Base-by-base conservation (phyloP, 306 rosid genomes). In the Cucumis melo region DNA sequence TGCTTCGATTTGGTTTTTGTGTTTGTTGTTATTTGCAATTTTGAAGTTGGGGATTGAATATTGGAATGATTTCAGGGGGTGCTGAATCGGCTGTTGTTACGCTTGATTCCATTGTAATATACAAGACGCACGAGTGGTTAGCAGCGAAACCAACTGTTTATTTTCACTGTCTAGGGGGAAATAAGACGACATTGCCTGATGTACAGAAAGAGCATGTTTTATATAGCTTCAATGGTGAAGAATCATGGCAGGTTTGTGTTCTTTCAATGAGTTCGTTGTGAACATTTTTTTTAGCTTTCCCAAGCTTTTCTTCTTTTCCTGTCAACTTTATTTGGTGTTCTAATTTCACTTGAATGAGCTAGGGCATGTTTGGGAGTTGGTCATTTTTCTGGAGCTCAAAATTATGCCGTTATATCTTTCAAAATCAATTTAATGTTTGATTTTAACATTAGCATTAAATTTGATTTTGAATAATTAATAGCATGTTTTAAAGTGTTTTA, bases 191-290 rank as follows among this genome's bases (percentile, higher is more conserved):
- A 21, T 76, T 93, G 77, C 91, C 90, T 19, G 92, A 90, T 77
- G 94, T 93, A 44, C 89, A 84, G 83, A 85, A 80, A 77, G 53
- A 83, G 4, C 80, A 79, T 57, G 77, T 81, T 65, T 12, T 79
- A 59, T 91, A 91, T 77, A 81, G 84, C 76, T 93, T 91, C 87
- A 88, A 80, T 36, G 96, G 88, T 53, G 73, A 93, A 84, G 97
- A 93, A 83, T 91, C 98, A 83, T 93, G 98, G 98, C 92, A 93
- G 98, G 98, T 91, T 81, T 10, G 63, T 16, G 41, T 44, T 74
- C 2, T 63, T 8, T 34, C 54, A 8, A 32, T 1, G 1, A 27
- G 55, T 60, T 65, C 29, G n/a, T 58, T 29, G 19, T 38, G 17
- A 53, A 17, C 41, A 19, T 1, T 51, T 6, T 36, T 36, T 67